Conservation (phyloP, 2,329 filamentous ascomycete genomes). For the Diaporthe caulivora region DNA sequence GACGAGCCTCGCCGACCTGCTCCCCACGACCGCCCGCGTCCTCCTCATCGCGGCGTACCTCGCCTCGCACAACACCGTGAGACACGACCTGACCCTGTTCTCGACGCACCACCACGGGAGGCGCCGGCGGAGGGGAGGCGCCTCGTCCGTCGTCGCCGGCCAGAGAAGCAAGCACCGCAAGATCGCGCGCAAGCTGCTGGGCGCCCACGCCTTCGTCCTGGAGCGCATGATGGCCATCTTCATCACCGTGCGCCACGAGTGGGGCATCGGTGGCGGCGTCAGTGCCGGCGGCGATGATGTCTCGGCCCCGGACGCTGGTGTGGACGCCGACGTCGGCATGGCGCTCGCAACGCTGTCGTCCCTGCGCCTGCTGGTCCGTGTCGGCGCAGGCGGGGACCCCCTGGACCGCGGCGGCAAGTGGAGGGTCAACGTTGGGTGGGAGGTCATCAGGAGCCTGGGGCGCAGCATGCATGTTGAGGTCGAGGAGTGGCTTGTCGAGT, state of each 20-base stretch:
- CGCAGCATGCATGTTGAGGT: constrained; percentile 82
- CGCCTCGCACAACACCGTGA: constrained; percentile 81
- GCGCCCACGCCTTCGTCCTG: constrained; percentile 81
- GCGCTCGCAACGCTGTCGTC: constrained; percentile 80
- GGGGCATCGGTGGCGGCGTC: constrained; percentile 49
- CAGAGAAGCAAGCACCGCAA: constrained; percentile 71
- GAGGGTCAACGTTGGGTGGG: constrained; percentile 85
- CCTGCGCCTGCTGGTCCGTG: constrained; percentile 75
- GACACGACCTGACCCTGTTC: constrained; percentile 81
- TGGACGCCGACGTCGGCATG: constrained; percentile 68
- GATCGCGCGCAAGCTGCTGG: constrained; percentile 81
- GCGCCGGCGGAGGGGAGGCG: constrained; percentile 61
- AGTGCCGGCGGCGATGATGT: constrained; percentile 47
- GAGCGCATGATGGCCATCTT: constrained; percentile 86
- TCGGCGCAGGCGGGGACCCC: constrained; percentile 70
- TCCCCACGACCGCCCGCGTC: constrained; percentile 80
- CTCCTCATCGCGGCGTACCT: constrained; percentile 84
- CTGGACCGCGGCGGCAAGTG: constrained; percentile 80
- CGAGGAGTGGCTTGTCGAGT: constrained; percentile 81
- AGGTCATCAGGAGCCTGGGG: constrained; percentile 77
- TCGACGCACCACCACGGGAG: constrained; percentile 74
- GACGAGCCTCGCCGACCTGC: constrained; percentile 65
- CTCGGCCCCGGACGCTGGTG: neutral
- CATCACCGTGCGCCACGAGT: constrained; percentile 72
- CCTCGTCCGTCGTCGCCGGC: constrained; percentile 52